phyloP scores from a whole-genome alignment of 192 early-diverging fungal genomes.

The Rhizophagus sp. region DNA sequence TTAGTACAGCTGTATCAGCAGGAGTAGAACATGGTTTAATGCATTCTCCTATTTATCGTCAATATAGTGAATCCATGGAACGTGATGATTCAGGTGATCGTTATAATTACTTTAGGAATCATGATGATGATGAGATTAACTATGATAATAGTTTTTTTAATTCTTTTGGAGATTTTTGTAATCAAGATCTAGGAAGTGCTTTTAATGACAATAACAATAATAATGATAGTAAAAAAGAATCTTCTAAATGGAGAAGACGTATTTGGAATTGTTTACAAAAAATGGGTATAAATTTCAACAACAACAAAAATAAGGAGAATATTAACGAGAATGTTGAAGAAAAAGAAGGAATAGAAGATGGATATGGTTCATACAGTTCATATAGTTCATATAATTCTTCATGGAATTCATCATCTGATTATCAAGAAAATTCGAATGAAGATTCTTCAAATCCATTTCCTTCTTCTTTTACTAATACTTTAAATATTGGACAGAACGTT shows the following conservation, averaged over 20 bases:
- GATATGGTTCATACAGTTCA: not conserved
- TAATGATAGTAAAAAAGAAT: not conserved
- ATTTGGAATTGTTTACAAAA: slow-evolving; percentile 10
- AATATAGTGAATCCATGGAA: not conserved
- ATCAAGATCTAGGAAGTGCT: too few species aligned
- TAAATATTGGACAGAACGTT: not conserved
- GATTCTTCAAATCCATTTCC: slow-evolving; percentile 8
- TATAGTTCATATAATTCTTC: not conserved
- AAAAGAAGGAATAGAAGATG: not conserved
- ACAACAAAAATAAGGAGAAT: not conserved
- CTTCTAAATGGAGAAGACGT: not conserved
- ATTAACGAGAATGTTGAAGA: not conserved
- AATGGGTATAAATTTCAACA: not conserved
- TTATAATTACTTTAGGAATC: not conserved
- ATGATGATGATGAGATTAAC: not conserved
- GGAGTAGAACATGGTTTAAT: not conserved
- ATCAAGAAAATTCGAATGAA: not conserved
- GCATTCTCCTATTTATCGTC: not conserved
- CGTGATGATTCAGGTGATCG: too few species aligned
- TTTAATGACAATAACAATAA: not conserved
- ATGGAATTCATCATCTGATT: slow-evolving; percentile 1
- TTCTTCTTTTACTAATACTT: not conserved
- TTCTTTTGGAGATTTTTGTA: not conserved
- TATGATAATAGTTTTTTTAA: not conserved
- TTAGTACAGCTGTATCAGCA: not conserved